Percentiles rank a stretch among this genome's conserved stretches.
Evolutionary conservation across 805 yeast species (phyloP).

Genomic region (Saccharomycopsis javanensis): DNA sequence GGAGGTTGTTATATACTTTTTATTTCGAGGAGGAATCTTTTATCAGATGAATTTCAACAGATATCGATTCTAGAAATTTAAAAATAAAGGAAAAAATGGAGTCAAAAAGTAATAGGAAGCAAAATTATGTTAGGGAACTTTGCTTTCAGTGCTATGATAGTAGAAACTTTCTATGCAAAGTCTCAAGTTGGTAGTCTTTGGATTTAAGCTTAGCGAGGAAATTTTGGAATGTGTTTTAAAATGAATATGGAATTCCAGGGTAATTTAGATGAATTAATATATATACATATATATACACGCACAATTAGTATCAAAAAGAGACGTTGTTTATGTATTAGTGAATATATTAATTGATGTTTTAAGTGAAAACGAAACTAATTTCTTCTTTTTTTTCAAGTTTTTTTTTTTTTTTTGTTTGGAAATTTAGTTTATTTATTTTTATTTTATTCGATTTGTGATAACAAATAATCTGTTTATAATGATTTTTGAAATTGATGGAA

Average conservation of each 20-base stretch:
- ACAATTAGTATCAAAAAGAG: neutral
- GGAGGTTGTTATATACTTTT: conserved; percentile 13
- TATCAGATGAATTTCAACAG: neutral
- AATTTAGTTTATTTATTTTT: no score
- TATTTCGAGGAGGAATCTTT: conserved; percentile 9
- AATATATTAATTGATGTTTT: neutral
- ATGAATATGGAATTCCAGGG: neutral
- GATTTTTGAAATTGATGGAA: no score
- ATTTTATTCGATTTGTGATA: no score
- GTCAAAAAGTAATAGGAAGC: neutral
- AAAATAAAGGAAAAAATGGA: neutral
- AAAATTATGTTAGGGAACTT: conserved; percentile 16
- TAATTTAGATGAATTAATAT: neutral
- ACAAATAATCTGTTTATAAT: no score
- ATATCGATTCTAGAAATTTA: neutral
- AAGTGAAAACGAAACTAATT: no score
- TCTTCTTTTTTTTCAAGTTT: no score
- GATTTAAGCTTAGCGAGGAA: conserved; percentile 11
- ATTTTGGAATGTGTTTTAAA: conserved; percentile 7
- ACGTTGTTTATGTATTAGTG: neutral
- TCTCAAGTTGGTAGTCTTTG: conserved; percentile 10
- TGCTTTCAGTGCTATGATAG: conserved; percentile 14
- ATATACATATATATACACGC: neutral
- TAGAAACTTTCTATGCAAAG: conserved; percentile 13
- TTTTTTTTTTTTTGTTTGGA: no score